phyloP scores from a whole-genome alignment of 2,329 filamentous ascomycete genomes.

The Pseudonectria foliicola region DNA sequence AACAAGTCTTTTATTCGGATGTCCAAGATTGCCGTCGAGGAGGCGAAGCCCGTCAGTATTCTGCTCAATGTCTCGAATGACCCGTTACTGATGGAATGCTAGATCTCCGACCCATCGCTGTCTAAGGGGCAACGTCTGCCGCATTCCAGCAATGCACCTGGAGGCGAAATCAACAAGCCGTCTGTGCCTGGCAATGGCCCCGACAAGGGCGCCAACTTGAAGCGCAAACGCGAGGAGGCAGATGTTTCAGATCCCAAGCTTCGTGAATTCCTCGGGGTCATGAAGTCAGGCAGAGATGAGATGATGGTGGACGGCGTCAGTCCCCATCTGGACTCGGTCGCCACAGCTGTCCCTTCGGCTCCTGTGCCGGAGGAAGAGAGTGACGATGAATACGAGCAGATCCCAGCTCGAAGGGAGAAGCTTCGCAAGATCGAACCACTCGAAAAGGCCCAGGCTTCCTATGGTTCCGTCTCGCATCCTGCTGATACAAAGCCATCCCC shows the following conservation, averaged over 20 bases:
- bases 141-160: constrained; percentile 17
- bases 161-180: constrained; percentile 9
- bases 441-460: constrained; percentile 12
- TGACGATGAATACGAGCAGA: constrained; percentile 68
- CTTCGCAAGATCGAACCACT: constrained; percentile 30
- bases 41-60: constrained; percentile 66
- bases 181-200: constrained; percentile 10
- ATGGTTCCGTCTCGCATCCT: constrained; percentile 11
- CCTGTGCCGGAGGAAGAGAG: constrained; percentile 50
- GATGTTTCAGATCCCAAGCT: constrained; percentile 69
- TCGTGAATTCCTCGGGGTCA: constrained; percentile 77
- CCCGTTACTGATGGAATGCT: constrained; percentile 31
- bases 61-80: constrained; percentile 11
- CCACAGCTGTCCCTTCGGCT: constrained; percentile 19
- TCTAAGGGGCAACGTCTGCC: constrained; percentile 20
- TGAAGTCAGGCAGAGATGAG: constrained; percentile 49
- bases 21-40: constrained; percentile 86
- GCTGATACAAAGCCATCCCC: constrained; percentile 12
- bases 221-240: constrained; percentile 55
- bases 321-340: constrained; percentile 13
- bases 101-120: constrained; percentile 39
- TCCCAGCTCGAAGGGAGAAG: constrained; percentile 47
- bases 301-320: constrained; percentile 26
- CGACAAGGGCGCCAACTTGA: constrained; percentile 33
- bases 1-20: constrained; percentile 92